Conservation (phyloP, 805 yeast genomes). For the Millerago galiae region DNA sequence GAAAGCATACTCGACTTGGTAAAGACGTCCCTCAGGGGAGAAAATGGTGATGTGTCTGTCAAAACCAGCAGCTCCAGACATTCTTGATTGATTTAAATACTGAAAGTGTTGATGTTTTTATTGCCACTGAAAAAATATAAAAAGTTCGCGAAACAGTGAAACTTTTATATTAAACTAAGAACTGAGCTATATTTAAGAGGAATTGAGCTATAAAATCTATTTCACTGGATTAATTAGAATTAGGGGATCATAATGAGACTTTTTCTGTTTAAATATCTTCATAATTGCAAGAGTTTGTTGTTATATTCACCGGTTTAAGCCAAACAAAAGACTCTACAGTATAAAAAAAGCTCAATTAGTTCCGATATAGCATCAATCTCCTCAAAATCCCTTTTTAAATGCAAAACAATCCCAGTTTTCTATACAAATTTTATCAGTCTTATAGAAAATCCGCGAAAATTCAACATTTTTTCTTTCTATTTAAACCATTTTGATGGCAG, state of each 20-base stretch:
- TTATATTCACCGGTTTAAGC: too few species aligned
- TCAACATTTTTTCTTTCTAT: neutral
- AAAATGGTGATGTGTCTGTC: slow-evolving; percentile 98
- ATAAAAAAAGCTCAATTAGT: too few species aligned
- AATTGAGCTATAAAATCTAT: neutral
- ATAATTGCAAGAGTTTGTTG: too few species aligned
- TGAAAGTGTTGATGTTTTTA: neutral
- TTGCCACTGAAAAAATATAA: neutral
- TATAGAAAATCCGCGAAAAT: too few species aligned
- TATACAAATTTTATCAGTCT: too few species aligned
- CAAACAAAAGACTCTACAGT: too few species aligned
- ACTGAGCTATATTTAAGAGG: neutral
- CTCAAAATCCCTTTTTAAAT: too few species aligned
- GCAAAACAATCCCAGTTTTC: too few species aligned
- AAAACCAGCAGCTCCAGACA: slow-evolving; percentile 77
- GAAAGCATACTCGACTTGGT: slow-evolving; percentile 97
- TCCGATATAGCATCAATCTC: too few species aligned
- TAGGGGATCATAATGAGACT: too few species aligned
- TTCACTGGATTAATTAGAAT: too few species aligned
- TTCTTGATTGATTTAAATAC: slow-evolving; percentile 1
- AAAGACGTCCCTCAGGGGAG: slow-evolving; percentile 96
- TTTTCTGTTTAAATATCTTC: too few species aligned
- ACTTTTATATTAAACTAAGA: neutral
- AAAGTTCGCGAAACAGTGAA: neutral
- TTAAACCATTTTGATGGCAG: neutral